phyloP scores from a whole-genome alignment of 352 stramenopile species.

The Elongisporangium undulatum region DNA sequence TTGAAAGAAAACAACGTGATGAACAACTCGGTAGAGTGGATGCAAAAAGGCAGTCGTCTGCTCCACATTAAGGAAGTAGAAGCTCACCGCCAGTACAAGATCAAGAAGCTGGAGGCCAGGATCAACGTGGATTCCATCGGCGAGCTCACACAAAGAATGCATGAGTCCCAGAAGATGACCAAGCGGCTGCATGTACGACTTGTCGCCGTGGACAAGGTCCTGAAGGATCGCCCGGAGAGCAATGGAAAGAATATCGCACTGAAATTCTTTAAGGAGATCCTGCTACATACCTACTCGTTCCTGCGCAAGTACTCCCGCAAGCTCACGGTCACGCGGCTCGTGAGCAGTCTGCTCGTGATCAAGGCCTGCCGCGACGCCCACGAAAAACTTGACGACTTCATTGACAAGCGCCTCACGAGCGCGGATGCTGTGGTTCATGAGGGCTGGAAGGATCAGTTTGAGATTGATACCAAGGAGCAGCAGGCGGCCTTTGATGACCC shows the following conservation, averaged over 20 bases:
- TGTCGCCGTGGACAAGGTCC: background rate
- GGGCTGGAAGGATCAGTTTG: constrained; percentile 9
- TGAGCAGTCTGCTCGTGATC: constrained; percentile 13
- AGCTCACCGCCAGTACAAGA: background rate
- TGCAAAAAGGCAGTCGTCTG: background rate
- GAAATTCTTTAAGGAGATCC: background rate
- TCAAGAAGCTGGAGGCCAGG: background rate
- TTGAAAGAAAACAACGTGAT: background rate
- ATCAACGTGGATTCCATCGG: background rate
- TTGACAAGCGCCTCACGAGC: background rate
- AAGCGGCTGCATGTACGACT: background rate
- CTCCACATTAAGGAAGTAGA: background rate
- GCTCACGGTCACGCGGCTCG: constrained; percentile 13
- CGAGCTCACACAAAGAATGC: background rate
- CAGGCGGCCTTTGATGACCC: constrained; percentile 9
- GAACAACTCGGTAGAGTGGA: background rate
- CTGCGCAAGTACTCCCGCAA: constrained; percentile 8
- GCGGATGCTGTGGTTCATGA: background rate
- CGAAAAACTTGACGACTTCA: constrained; percentile 5
- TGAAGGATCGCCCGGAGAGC: background rate
- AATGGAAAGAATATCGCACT: background rate
- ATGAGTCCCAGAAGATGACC: background rate
- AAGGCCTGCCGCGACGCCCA: constrained; percentile 8
- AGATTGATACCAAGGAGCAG: constrained; percentile 4
- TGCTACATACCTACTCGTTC: constrained; percentile 2